Evolutionary conservation across 805 yeast genomes (phyloP), one percentile per base, ranked within the genome.

Genomic region (Ogataea nonfermentans): DNA sequence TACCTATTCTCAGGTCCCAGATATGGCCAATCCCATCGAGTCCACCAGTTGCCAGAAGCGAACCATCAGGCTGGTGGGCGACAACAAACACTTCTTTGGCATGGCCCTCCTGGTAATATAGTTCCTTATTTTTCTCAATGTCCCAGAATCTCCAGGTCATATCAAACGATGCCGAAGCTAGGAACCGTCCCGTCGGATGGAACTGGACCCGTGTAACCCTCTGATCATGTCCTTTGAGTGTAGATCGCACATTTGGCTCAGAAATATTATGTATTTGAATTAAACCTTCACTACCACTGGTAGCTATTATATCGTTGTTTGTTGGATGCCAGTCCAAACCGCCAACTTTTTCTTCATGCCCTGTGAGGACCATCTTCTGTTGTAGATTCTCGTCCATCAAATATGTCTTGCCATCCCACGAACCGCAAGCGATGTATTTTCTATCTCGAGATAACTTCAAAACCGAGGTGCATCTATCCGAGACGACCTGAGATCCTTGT

Each of bases 61-160:
- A 68, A 1, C 98, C 97, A 52, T 87, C 95, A 0, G 73, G 71
- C 44, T 89, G 95, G 46, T 83, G 73, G 1, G 75, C 63, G 3
- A 84, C 58, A 0, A 79, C 54, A 44, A 75, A 78, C 0, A 89
- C 80, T 41, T 79, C 93, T 51, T 78, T 81, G 1, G 84, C 66
- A 56, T 91, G 97, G 0, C 97, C 96, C 55, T 87, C 95, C 58
- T 91, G 98, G 43, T 76, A 67, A 28, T 76, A 64, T 6, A 91
- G 53, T 37, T 78, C 78, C 22, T 56, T 55, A 11, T 61, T 59
- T 4, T 68, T 73, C 9, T 65, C 62, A 0, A 79, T 48, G 59
- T 91, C 96, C 95, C 95, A 90, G 3, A 87, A 58, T 44, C 87
- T 74, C 96, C 96, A 91, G 0, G 96, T 86, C 48, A 70, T 71